Evolutionary conservation across 257 asterid genomes (phyloP).

Genomic region (Prunella vulgaris): DNA sequence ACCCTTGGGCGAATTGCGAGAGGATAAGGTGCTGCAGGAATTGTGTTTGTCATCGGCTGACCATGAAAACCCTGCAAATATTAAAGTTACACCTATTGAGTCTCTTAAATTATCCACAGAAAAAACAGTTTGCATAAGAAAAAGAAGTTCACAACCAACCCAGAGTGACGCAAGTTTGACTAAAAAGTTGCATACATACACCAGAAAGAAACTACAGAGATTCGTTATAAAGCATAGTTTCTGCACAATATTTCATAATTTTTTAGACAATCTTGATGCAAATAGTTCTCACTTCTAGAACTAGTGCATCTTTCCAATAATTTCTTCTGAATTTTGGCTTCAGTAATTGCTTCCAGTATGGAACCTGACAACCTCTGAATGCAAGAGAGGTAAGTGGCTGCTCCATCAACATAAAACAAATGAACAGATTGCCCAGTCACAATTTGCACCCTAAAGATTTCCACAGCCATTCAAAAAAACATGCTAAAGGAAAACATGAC

Average conservation of each 20-base stretch:
- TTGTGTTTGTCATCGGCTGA: conserved; percentile 56
- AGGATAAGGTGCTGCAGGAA: conserved; percentile 67
- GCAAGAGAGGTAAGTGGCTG: conserved; percentile 61
- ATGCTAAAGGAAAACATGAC: background rate
- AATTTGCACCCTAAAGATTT: background rate
- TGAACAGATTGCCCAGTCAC: conserved; percentile 9
- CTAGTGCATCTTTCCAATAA: background rate
- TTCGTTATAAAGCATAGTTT: background rate
- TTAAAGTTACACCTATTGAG: conserved; percentile 1
- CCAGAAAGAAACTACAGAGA: background rate
- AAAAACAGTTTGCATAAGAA: too few relatives aligned
- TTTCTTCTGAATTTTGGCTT: conserved; percentile 81
- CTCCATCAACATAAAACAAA: conserved; percentile 58
- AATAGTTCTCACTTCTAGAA: background rate
- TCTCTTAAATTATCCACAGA: too few relatives aligned
- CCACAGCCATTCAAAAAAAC: background rate
- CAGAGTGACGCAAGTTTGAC: background rate
- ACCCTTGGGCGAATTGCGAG: conserved; percentile 92
- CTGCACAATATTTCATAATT: background rate
- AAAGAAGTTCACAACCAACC: background rate
- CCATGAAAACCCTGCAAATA: conserved; percentile 74
- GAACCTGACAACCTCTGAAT: conserved; percentile 87
- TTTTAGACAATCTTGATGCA: background rate
- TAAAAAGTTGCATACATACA: background rate
- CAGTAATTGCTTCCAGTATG: conserved; percentile 65